A percentile compares a stretch with the other conserved stretches of the same genome.
These are phyloP conservation scores for Gracilaria vermiculophylla DNA, from an alignment of 23 red algal genomes.

Conservation along the genomic window DNA sequence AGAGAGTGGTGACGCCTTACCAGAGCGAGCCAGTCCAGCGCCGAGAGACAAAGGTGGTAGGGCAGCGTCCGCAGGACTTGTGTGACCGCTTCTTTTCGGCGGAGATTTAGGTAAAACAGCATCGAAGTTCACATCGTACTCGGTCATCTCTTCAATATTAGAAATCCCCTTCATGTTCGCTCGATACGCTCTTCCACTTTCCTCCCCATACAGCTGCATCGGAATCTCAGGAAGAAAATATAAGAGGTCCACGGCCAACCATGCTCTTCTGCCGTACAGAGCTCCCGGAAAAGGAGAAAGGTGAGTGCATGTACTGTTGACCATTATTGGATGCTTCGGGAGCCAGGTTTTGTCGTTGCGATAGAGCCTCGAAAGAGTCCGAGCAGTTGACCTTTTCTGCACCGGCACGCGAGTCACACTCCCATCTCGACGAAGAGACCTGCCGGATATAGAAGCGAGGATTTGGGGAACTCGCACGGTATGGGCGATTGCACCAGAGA, in stretches of 20 bases:
- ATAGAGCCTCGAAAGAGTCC: conserved; percentile 82
- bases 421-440: conserved; percentile 92
- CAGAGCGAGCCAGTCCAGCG: neutral
- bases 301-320: conserved; percentile 91
- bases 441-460: conserved; percentile 91
- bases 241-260: conserved; percentile 94
- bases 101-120: conserved; percentile 91
- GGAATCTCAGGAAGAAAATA: conserved; percentile 92
- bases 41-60: conserved; percentile 45
- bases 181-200: conserved; percentile 76
- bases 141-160: conserved; percentile 74
- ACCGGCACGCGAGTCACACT: conserved; percentile 70
- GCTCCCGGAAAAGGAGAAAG: conserved; percentile 90
- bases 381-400: conserved; percentile 72
- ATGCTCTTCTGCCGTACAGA: conserved; percentile 88
- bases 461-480: conserved; percentile 88
- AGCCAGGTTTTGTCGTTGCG: conserved; percentile 77
- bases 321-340: conserved; percentile 83
- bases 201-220: conserved; percentile 87
- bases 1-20: conserved; percentile 21
- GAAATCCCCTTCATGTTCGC: conserved; percentile 76
- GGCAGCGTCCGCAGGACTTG: conserved; percentile 51
- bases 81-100: conserved; percentile 60
- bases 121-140: conserved; percentile 97
- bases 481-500: conserved; percentile 77